Evolutionary conservation across 768 basidiomycete genomes (phyloP), one percentile per base, ranked within the genome.

Genomic region (Boletus vermiculosoides): DNA sequence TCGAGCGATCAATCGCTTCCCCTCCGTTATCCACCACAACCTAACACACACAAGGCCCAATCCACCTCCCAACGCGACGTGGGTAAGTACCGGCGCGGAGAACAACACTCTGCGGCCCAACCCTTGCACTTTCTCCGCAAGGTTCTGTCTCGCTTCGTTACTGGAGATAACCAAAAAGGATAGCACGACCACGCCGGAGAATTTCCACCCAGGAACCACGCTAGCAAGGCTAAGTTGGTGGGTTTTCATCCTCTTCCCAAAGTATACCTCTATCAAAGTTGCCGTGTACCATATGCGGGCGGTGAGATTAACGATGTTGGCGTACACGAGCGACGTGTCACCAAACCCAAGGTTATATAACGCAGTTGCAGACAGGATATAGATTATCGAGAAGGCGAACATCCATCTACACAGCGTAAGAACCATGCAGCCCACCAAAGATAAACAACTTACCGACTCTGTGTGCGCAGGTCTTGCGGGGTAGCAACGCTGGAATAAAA

Each of bases 401-500:
- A 98, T 90, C 84, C 87, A 92, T 44, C 82, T 83, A 42, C 37
- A 25, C 45, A 46, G 30, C 12, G 50, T 62, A 12, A 61, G 60
- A 54, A 25, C 23, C 37, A 13, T 44, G 31, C 12, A 12, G 13
- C 20, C 28, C 18, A 22, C 45, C 6, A 37, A 59, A 25, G 30
- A 6, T n/a, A 34, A 47, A 16, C 2, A 25, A 66, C 79, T 54
- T 53, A 82, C 79, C 83, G 77, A 63, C 86, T 88, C 70, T 96
- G 94, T 8, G 67, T 69, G 45, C 76, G 82, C 11, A 99, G 73
- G 69, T 94, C 87, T 1, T 71, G 63, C 0, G 87, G 78, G 2
- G 79, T 77, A 1, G 93, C 90, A 2, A 87, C 85, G 53, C 91
- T 88, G 3, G 90, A 84, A 62, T 96, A 79, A 71, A 97, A 95